Evolutionary conservation across 306 rosid species (phyloP).

Genomic region (Acacia acuminata): DNA sequence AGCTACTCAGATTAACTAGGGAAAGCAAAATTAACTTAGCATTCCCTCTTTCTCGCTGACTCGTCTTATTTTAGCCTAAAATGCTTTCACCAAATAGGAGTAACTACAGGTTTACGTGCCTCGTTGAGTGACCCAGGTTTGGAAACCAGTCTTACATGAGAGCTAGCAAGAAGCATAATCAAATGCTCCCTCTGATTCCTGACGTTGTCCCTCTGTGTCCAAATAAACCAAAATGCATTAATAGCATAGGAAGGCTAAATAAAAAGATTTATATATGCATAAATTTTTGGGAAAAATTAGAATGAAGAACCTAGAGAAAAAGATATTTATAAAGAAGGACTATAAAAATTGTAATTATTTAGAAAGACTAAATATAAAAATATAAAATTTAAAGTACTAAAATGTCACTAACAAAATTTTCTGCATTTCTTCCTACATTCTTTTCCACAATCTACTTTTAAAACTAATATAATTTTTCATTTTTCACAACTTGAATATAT

Average conservation of each 20-base stretch:
- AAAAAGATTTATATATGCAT: not conserved
- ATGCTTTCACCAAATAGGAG: slow-evolving; percentile 15
- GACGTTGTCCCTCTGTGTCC: slow-evolving; percentile 82
- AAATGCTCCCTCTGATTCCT: too few relatives aligned
- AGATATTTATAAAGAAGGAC: too few relatives aligned
- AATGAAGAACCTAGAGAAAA: too few relatives aligned
- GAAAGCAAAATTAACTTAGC: not conserved
- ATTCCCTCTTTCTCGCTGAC: slow-evolving; percentile 9
- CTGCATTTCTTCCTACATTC: too few relatives aligned
- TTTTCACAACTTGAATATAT: too few relatives aligned
- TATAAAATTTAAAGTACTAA: too few relatives aligned
- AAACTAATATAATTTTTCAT: too few relatives aligned
- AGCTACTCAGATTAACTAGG: slow-evolving; percentile 8
- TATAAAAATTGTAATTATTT: too few relatives aligned
- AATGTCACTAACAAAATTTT: too few relatives aligned
- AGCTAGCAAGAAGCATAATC: slow-evolving; percentile 84
- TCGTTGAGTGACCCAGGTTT: slow-evolving; percentile 95
- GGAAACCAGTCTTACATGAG: slow-evolving; percentile 82
- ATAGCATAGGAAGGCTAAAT: not conserved
- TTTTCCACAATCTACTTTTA: too few relatives aligned
- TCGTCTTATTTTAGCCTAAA: not conserved
- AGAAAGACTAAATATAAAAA: too few relatives aligned
- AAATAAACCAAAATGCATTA: slow-evolving; percentile 35
- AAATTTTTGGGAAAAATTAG: slow-evolving; percentile 11
- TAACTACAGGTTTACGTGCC: slow-evolving; percentile 45